Evolutionary conservation across 257 asterid species (phyloP).

Genomic region (Eustoma russellianum): DNA sequence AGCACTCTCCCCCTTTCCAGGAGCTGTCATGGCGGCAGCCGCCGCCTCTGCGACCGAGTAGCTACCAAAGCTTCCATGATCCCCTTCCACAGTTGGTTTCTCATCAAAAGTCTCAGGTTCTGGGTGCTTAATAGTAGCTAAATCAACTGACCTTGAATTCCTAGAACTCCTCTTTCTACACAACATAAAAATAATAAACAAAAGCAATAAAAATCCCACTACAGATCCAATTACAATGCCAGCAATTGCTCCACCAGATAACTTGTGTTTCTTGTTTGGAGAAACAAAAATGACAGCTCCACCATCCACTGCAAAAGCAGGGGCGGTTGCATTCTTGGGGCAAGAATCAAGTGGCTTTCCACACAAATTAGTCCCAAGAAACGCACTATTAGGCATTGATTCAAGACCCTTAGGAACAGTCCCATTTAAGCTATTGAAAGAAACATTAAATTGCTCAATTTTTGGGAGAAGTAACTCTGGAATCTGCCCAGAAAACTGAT

Average conservation of each 20-base stretch:
- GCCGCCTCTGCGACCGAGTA: conserved; percentile 9
- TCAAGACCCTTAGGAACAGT: conserved; percentile 43
- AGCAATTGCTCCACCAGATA: conserved; percentile 73
- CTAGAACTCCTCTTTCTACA: conserved; percentile 57
- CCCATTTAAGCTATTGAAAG: conserved; percentile 50
- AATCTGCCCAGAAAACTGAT: conserved; percentile 35
- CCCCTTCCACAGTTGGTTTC: conserved; percentile 31
- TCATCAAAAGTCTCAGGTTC: conserved; percentile 31
- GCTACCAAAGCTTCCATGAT: conserved; percentile 14
- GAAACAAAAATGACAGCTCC: conserved; percentile 4
- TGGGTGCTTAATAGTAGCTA: conserved; percentile 38
- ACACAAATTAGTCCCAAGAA: conserved; percentile 48
- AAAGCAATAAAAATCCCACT: conserved; percentile 36
- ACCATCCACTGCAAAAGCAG: conserved; percentile 18
- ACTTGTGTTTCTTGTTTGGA: conserved; percentile 16
- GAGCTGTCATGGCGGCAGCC: conserved; percentile 2
- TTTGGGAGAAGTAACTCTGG: conserved; percentile 38
- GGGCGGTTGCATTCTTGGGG: conserved; percentile 26
- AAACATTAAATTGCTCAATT: conserved; percentile 53
- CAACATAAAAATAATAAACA: conserved; percentile 37
- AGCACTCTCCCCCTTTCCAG: conserved; percentile 19
- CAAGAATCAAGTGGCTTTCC: conserved; percentile 41
- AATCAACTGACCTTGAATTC: conserved; percentile 43
- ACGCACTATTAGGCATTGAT: conserved; percentile 22
- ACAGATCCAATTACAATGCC: conserved; percentile 76